Base-by-base conservation (phyloP, 345 rosid genomes). In the Physaria fendleri region DNA sequence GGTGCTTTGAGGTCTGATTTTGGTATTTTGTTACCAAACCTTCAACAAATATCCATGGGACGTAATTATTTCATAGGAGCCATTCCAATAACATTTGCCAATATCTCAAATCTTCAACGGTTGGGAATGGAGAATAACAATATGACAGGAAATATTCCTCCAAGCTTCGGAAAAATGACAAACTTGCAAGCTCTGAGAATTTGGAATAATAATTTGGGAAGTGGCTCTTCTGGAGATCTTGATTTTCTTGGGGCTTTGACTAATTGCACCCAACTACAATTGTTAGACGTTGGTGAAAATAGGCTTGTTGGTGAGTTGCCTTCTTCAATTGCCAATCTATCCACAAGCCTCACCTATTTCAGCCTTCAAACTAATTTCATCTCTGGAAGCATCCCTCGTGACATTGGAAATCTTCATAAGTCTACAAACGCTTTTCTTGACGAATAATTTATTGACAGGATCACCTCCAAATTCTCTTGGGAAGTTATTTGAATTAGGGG, bases 181-280 rank as follows among this genome's bases (percentile, higher is more conserved):
- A n/a, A n/a, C n/a, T n/a, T n/a, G n/a, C n/a, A n/a, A n/a, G n/a
- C n/a, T n/a, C n/a, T n/a, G n/a, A n/a, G n/a, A n/a, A n/a, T n/a
- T n/a, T n/a, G n/a, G n/a, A n/a, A n/a, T n/a, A n/a, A n/a, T n/a
- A n/a, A n/a, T n/a, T n/a, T n/a, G n/a, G n/a, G n/a, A n/a, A n/a
- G n/a, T n/a, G n/a, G n/a, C n/a, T n/a, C n/a, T n/a, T n/a, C n/a
- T n/a, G n/a, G n/a, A n/a, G n/a, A n/a, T n/a, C n/a, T n/a, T n/a
- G n/a, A n/a, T n/a, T n/a, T n/a, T n/a, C n/a, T n/a, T n/a, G n/a
- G n/a, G n/a, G n/a, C n/a, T n/a, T n/a, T 61, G 28, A 27, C 30
- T 51, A 62, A 62, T 15, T 62, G 68, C 59, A 62, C 58, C 1
- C n/a, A 27, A 11, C 39, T 62, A 29, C 2, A 17, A 0, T 6